These are phyloP conservation scores for Magnusiomyces paraingens DNA, from an alignment of 1,139 yeast species.

Conservation along the genomic window DNA sequence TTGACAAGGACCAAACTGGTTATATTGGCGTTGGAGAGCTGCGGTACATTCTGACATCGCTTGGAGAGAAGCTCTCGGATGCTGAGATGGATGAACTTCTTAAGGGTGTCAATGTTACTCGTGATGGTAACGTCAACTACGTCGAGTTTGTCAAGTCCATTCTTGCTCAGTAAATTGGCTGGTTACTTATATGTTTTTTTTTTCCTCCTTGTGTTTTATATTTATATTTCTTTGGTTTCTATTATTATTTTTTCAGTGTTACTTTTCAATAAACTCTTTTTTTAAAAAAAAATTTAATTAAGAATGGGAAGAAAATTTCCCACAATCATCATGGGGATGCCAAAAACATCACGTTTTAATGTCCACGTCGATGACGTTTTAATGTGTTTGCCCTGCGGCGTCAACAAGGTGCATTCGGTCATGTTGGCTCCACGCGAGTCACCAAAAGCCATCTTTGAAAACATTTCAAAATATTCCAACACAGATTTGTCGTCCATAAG, in stretches of 20 bases:
- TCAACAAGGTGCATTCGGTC: conserved; percentile 73
- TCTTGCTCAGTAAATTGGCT: conserved; percentile 59
- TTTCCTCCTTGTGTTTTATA: background rate
- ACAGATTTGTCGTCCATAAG: conserved; percentile 82
- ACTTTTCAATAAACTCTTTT: background rate
- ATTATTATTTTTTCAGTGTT: background rate
- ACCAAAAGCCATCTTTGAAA: conserved; percentile 82
- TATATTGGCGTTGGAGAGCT: conserved; percentile 93
- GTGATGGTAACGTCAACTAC: conserved; percentile 94
- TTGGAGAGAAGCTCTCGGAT: conserved; percentile 92
- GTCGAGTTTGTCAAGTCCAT: conserved; percentile 88
- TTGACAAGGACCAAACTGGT: conserved; percentile 97
- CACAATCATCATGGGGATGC: conserved; percentile 93
- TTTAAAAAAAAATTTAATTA: background rate
- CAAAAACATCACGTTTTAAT: conserved; percentile 77
- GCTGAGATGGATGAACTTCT: conserved; percentile 97
- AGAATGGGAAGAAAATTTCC: conserved; percentile 47
- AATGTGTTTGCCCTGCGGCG: conserved; percentile 45
- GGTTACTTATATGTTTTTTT: background rate
- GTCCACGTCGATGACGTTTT: conserved; percentile 89
- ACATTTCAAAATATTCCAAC: conserved; percentile 78
- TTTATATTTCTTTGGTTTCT: background rate
- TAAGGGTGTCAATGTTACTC: conserved; percentile 89
- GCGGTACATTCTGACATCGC: conserved; percentile 91
- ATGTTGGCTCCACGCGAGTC: conserved; percentile 81